A percentile compares a stretch with the other conserved stretches of the same genome.
Conservation (phyloP, 108 stramenopile genomes). For the Epipyxis sp. region DNA sequence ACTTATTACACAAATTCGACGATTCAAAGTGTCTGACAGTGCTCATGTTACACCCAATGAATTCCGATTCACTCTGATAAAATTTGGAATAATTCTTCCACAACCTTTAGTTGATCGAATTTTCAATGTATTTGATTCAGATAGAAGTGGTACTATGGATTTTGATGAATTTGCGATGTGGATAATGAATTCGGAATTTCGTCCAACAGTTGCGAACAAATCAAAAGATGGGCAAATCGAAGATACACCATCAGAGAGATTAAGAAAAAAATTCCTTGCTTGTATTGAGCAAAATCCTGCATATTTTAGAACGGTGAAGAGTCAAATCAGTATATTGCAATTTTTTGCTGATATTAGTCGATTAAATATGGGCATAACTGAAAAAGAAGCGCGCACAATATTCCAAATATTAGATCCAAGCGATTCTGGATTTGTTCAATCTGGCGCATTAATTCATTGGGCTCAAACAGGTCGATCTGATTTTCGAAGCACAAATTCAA, state of each 20-base stretch:
- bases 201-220: background rate
- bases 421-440: slow-evolving; percentile 7
- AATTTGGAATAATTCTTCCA: slow-evolving; percentile 26
- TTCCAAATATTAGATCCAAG: slow-evolving; percentile 17
- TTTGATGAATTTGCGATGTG: slow-evolving; percentile 32
- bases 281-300: background rate
- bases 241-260: background rate
- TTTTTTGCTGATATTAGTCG: slow-evolving; percentile 12
- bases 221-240: background rate
- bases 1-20: slow-evolving; percentile 21
- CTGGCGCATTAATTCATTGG: background rate
- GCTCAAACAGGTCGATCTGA: background rate
- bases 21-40: background rate
- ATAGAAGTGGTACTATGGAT: slow-evolving; percentile 28
- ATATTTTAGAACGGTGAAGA: background rate
- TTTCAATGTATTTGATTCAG: slow-evolving; percentile 31
- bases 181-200: slow-evolving; percentile 35
- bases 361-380: background rate
- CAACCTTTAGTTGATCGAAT: slow-evolving; percentile 22
- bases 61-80: slow-evolving; percentile 29
- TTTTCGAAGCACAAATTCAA: no score
- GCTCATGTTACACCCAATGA: slow-evolving; percentile 30
- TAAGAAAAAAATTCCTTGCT: background rate
- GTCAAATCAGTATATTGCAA: slow-evolving; percentile 13
- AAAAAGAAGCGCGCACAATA: slow-evolving; percentile 3